A percentile compares a stretch with the other conserved stretches of the same genome.
phyloP scores from a whole-genome alignment of 2,329 filamentous ascomycete genomes.

The Aspergillus fructus region DNA sequence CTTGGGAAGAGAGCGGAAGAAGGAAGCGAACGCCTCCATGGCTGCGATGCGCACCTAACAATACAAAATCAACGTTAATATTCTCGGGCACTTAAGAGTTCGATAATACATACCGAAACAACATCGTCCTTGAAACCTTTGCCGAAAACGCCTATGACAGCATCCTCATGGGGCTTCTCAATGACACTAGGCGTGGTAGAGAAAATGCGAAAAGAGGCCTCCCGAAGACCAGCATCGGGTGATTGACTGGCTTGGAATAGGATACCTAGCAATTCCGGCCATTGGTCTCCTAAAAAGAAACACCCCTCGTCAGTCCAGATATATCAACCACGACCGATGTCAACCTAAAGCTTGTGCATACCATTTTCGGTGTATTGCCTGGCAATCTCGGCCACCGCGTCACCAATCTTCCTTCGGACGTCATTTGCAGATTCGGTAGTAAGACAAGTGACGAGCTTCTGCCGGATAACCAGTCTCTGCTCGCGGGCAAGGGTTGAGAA shows the following conservation, averaged over 20 bases:
- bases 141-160: conserved; percentile 83
- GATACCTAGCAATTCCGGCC: conserved; percentile 82
- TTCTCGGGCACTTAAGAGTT: background rate
- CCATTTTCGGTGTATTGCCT: conserved; percentile 91
- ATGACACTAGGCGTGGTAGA: conserved; percentile 93
- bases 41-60: conserved; percentile 80
- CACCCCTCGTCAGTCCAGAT: conserved; percentile 10
- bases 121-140: conserved; percentile 90
- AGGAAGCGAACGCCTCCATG: conserved; percentile 94
- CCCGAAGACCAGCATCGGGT: conserved; percentile 76
- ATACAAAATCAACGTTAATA: conserved; percentile 10
- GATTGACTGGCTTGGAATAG: conserved; percentile 92
- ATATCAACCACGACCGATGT: conserved; percentile 4
- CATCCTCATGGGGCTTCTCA: conserved; percentile 89
- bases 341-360: conserved; percentile 48
- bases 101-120: conserved; percentile 60
- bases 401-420: conserved; percentile 92
- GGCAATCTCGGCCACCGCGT: conserved; percentile 94
- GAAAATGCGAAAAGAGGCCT: conserved; percentile 93
- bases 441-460: conserved; percentile 78
- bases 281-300: conserved; percentile 65
- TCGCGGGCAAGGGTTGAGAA: conserved; percentile 77
- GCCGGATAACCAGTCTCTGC: conserved; percentile 74
- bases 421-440: conserved; percentile 69
- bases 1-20: conserved; percentile 88